Evolutionary conservation across 768 basidiomycete species (phyloP).

Genomic region (Lactarius trivialis): DNA sequence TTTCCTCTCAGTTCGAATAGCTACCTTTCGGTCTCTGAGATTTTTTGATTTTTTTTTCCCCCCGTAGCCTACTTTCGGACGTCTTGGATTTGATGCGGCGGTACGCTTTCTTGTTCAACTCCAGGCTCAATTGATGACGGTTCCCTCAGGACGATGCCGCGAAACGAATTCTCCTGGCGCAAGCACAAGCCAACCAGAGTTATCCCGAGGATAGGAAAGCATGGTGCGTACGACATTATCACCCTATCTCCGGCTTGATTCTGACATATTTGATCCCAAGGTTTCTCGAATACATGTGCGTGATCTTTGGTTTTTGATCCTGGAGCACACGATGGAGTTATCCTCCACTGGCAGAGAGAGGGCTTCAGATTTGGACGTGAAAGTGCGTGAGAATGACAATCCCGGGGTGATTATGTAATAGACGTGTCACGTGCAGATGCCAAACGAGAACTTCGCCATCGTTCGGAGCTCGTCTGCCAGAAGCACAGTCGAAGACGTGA

Average conservation of each 20-base stretch:
- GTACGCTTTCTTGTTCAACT: background rate
- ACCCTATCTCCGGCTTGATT: background rate
- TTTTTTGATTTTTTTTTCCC: no score
- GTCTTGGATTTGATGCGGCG: slow-evolving; percentile 3
- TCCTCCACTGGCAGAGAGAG: background rate
- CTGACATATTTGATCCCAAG: background rate
- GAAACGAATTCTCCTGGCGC: slow-evolving; percentile 3
- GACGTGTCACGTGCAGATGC: slow-evolving; percentile 4
- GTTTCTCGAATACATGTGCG: slow-evolving; percentile 8
- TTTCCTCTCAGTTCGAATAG: background rate
- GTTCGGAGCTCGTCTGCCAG: slow-evolving; percentile 1
- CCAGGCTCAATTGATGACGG: background rate
- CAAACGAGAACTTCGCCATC: slow-evolving; percentile 5
- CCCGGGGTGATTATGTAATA: background rate
- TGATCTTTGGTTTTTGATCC: background rate
- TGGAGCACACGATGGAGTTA: background rate
- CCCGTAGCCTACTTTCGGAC: slow-evolving; percentile 4
- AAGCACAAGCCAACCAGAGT: slow-evolving; percentile 6
- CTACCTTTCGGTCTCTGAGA: background rate
- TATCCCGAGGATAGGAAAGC: slow-evolving; percentile 3
- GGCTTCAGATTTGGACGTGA: slow-evolving; percentile 1
- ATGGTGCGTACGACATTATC: slow-evolving; percentile 1
- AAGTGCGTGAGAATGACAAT: background rate
- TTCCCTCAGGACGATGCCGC: background rate
- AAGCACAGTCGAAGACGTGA: slow-evolving; percentile 9